Conservation (phyloP, 2,329 filamentous ascomycete genomes). For the Elsinoe ampelina region DNA sequence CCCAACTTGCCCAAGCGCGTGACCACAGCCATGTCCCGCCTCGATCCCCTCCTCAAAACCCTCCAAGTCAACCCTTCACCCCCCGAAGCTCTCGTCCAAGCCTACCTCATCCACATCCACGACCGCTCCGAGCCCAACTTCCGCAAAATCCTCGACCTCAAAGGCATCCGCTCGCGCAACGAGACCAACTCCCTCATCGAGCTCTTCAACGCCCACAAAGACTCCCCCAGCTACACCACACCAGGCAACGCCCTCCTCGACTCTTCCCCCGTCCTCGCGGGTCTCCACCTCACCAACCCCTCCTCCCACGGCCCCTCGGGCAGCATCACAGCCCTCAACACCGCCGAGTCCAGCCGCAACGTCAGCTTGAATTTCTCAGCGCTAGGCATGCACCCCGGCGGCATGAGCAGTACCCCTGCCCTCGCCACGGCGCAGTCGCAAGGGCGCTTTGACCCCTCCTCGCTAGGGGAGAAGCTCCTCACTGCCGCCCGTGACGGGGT, state of each 20-base stretch:
- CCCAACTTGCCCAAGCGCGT: conserved; percentile 76
- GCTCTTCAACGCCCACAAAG: conserved; percentile 78
- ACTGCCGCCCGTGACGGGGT: conserved; percentile 79
- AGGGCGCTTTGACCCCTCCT: conserved; percentile 63
- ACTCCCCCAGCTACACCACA: conserved; percentile 46
- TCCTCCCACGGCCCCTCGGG: conserved; percentile 28
- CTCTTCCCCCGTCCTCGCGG: conserved; percentile 57
- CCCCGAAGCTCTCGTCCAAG: conserved; percentile 88
- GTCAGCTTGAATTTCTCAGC: conserved; percentile 8
- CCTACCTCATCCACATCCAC: conserved; percentile 92
- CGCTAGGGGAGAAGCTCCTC: conserved; percentile 77
- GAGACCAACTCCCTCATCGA: conserved; percentile 80
- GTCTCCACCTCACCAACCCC: conserved; percentile 45
- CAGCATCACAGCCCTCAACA: conserved; percentile 11
- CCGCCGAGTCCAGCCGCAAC: conserved; percentile 15
- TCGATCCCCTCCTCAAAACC: conserved; percentile 91
- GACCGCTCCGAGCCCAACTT: conserved; percentile 93
- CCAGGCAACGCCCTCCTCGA: conserved; percentile 52
- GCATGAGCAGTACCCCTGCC: conserved; percentile 25
- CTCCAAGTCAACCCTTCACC: conserved; percentile 87
- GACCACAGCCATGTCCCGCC: conserved; percentile 69
- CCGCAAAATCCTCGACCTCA: conserved; percentile 89
- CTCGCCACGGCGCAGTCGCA: conserved; percentile 25
- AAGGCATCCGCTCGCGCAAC: conserved; percentile 70
- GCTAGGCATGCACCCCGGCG: conserved; percentile 36